Conservation (phyloP, 2,329 filamentous ascomycete species). For the Aureobasidium namibiae region DNA sequence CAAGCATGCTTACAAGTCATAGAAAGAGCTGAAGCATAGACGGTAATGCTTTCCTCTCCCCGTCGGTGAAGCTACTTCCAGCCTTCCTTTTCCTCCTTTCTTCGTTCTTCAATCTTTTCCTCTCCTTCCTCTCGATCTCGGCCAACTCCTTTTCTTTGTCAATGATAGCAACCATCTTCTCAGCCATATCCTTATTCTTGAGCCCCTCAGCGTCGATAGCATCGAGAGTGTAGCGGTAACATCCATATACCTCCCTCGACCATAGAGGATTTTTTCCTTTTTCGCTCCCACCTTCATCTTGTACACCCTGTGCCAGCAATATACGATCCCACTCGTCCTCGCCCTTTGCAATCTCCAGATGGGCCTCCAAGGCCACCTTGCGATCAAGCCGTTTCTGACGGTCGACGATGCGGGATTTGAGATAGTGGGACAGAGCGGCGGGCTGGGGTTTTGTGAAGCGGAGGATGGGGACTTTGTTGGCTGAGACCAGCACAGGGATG, state of each 20-base stretch:
- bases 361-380: conserved; percentile 34
- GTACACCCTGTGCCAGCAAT: conserved; percentile 23
- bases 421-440: conserved; percentile 45
- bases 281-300: conserved; percentile 12
- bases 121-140: conserved; percentile 28
- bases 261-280: conserved; percentile 21
- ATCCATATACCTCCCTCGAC: conserved; percentile 22
- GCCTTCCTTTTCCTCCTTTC: conserved; percentile 13
- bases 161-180: conserved; percentile 39
- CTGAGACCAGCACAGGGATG: conserved; percentile 51
- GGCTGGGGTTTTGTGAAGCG: conserved; percentile 60
- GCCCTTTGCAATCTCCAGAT: conserved; percentile 29
- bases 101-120: conserved; percentile 14
- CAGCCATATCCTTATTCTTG: conserved; percentile 27
- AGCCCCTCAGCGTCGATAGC: conserved; percentile 12
- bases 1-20: background rate
- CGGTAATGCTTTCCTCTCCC: background rate
- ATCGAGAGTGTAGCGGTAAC: conserved; percentile 13
- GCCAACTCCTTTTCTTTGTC: conserved; percentile 39
- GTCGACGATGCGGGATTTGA: conserved; percentile 44
- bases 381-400: conserved; percentile 36
- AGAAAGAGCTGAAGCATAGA: background rate
- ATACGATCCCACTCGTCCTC: conserved; percentile 44
- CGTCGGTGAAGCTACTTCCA: background rate
- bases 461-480: conserved; percentile 54